These are phyloP conservation scores for Dothistroma septosporum DNA, from an alignment of 2,329 filamentous ascomycete genomes.

Conservation along the genomic window DNA sequence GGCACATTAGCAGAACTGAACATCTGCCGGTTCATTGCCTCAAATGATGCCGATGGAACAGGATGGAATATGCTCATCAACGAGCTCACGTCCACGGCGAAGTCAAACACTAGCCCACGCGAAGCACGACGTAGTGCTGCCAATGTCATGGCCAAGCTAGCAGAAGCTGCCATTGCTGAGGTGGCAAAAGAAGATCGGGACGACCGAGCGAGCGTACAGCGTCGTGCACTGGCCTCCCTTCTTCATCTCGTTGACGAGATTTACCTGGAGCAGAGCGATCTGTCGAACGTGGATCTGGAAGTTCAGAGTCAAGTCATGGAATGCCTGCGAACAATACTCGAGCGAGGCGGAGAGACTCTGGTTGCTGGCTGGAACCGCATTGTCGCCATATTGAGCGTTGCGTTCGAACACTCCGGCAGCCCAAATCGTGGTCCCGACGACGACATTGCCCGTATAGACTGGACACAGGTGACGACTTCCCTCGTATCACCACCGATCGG, in stretches of 20 bases:
- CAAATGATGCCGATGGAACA: conserved; percentile 60
- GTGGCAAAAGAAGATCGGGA: conserved; percentile 45
- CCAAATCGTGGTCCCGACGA: conserved; percentile 9
- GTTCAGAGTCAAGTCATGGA: conserved; percentile 69
- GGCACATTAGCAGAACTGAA: conserved; percentile 46
- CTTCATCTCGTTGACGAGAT: conserved; percentile 45
- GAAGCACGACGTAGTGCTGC: conserved; percentile 48
- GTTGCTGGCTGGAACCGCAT: conserved; percentile 79
- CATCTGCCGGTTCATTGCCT: conserved; percentile 57
- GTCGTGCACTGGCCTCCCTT: conserved; percentile 35
- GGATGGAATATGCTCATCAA: conserved; percentile 70
- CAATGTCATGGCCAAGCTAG: conserved; percentile 47
- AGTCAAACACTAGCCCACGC: conserved; percentile 37
- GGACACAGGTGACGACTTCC: conserved; percentile 29
- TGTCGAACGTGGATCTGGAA: conserved; percentile 34
- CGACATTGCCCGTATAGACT: conserved; percentile 24
- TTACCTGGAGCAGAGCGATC: conserved; percentile 28
- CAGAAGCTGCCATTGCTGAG: conserved; percentile 50
- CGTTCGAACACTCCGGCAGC: conserved; percentile 55
- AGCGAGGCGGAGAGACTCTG: conserved; percentile 81
- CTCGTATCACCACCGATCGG: conserved; percentile 68
- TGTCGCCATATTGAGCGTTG: conserved; percentile 78
- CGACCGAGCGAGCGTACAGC: conserved; percentile 28
- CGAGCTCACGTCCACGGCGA: conserved; percentile 50
- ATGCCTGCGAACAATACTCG: conserved; percentile 68